Evolutionary conservation across 257 asterid species (phyloP), one percentile per base, ranked within the genome.

Genomic region (Nicotiana knightiana): DNA sequence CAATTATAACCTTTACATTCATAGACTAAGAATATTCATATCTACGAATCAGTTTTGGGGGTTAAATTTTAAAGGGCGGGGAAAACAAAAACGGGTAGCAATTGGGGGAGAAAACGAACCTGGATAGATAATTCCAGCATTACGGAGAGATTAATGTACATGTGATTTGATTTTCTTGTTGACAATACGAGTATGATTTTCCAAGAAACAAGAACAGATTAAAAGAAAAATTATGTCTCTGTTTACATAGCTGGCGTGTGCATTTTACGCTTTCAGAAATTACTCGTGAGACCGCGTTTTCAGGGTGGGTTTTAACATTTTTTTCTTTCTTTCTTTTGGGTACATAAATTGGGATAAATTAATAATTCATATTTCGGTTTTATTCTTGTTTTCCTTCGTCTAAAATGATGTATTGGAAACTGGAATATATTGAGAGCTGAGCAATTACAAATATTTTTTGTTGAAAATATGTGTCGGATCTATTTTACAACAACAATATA

Each of bases 271-370:
- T 75, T 51, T 26, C 16, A 37, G 28, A 6, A 39, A 75, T 51
- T 39, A 75, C 80, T 75, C 63, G 46, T 75, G 43, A 51, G 17
- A 0, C 80, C 80, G 80, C 33, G 80, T 75, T 51, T 53, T 51
- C 63, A 51, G 80, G 80, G 46, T 51, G 63, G 63, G 46, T 16
- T 26, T 51, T 15, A 7, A 13, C 17, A 12, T 53, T 3, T 11
- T 53, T 12, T 15, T 3, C 5, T 53, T 53, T 53, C 55, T 3
- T 53, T 11, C 18, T 13, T 53, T 53, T 13, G 58, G 58, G 17
- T 53, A 53, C 57, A 53, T 13, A 53, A 53, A 13, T 3, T 53
- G 18, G 6, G 58, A 53, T 53, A 43, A 43, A 43, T 43, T 39
- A 39, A 39, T 39, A 39, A 39, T 39, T 39, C 2, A 39, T 39